These are phyloP conservation scores for Penicillium bovifimosum DNA, from an alignment of 495 filamentous ascomycete species.

Conservation along the genomic window DNA sequence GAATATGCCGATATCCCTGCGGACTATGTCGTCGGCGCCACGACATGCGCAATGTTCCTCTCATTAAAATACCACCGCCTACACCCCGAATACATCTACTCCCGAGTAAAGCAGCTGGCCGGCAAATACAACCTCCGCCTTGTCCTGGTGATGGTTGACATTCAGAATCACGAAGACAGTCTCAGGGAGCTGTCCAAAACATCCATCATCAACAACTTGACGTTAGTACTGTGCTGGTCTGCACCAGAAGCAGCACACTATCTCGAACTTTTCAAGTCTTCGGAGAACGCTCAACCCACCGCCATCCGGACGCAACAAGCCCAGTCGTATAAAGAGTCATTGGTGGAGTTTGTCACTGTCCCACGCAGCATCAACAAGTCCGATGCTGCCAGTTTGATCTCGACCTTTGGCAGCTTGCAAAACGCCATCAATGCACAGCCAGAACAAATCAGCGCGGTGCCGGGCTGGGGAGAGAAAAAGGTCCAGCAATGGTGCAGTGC, in stretches of 20 bases:
- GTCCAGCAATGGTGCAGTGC: slow-evolving; percentile 75
- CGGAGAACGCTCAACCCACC: slow-evolving; percentile 75
- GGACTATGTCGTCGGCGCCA: slow-evolving; percentile 83
- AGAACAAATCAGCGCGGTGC: slow-evolving; percentile 74
- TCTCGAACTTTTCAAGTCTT: slow-evolving; percentile 88
- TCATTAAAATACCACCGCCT: slow-evolving; percentile 95
- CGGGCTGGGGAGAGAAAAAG: slow-evolving; percentile 95
- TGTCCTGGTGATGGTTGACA: slow-evolving; percentile 87
- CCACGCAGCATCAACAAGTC: slow-evolving; percentile 90
- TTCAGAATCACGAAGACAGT: slow-evolving; percentile 74
- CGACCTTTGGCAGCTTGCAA: slow-evolving; percentile 79
- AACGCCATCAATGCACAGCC: slow-evolving; percentile 81
- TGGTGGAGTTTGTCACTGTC: slow-evolving; percentile 91
- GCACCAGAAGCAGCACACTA: slow-evolving; percentile 90
- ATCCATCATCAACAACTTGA: slow-evolving; percentile 84
- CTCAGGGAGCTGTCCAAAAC: slow-evolving; percentile 84
- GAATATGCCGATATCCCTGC: slow-evolving; percentile 93
- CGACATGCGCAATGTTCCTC: slow-evolving; percentile 88
- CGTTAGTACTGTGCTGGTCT: slow-evolving; percentile 87
- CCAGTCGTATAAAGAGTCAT: slow-evolving; percentile 73
- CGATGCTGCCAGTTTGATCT: slow-evolving; percentile 81
- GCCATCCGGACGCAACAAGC: slow-evolving; percentile 79
- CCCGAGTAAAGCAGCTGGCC: slow-evolving; percentile 71
- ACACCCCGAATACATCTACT: slow-evolving; percentile 97
- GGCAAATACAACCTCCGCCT: slow-evolving; percentile 80